A percentile compares a stretch with the other conserved stretches of the same genome.
Conservation (phyloP, 2,329 filamentous ascomycete genomes). For the Cordyceps javanica region DNA sequence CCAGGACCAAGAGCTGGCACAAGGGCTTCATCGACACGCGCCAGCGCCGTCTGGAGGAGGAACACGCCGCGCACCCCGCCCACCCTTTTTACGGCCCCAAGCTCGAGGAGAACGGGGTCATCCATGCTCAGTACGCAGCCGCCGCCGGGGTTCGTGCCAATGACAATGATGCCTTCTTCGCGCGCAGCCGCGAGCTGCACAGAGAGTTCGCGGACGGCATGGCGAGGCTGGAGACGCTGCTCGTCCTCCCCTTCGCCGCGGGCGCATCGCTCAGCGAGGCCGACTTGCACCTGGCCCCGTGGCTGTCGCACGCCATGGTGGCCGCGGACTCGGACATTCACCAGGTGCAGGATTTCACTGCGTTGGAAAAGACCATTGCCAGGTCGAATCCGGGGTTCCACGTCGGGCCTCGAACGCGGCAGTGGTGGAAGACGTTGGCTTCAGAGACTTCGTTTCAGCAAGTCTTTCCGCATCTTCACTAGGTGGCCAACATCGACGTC, state of each 20-base stretch:
- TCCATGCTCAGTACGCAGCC: constrained; percentile 12
- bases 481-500: background rate
- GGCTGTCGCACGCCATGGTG: constrained; percentile 17
- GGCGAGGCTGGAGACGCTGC: constrained; percentile 14
- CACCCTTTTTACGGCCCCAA: constrained; percentile 19
- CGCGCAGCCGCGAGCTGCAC: constrained; percentile 2
- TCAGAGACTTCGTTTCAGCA: constrained; percentile 9
- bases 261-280: constrained; percentile 16
- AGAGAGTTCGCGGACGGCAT: constrained; percentile 13
- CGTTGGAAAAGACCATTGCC: constrained; percentile 1
- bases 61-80: constrained; percentile 10
- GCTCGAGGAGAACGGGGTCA: constrained; percentile 12
- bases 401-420: constrained; percentile 6
- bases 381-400: constrained; percentile 8
- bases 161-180: constrained; percentile 13
- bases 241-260: constrained; percentile 17
- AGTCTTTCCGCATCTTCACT: constrained; percentile 13
- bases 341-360: background rate
- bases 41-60: constrained; percentile 14
- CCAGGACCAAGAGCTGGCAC: constrained; percentile 4
- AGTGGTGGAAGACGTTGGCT: constrained; percentile 12
- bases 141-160: background rate
- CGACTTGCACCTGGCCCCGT: constrained; percentile 16
- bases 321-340: background rate
- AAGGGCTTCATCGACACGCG: constrained; percentile 12